Evolutionary conservation across 106 monocot species (phyloP).

Genomic region (Dioscorea alata): DNA sequence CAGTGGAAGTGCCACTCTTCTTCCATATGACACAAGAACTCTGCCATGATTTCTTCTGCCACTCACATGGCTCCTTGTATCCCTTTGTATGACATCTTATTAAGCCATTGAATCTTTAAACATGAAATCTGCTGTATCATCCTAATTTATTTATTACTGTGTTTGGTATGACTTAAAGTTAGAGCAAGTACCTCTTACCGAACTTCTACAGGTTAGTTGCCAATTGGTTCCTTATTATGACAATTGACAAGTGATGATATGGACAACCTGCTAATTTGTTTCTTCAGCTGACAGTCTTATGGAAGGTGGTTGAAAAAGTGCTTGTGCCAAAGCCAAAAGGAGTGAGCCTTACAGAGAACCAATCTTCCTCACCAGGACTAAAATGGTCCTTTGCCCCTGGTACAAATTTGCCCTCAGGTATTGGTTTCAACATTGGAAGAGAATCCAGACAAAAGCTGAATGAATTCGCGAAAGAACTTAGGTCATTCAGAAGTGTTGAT

Average conservation of each 20-base stretch:
- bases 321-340: constrained; percentile 54
- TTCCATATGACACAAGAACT: too few species aligned
- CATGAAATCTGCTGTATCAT: not conserved
- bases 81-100: too few species aligned
- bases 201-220: not conserved
- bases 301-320: constrained; percentile 84
- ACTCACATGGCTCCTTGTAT: too few species aligned
- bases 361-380: constrained; percentile 42
- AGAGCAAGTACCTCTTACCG: not conserved
- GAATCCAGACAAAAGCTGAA: constrained; percentile 82
- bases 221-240: not conserved
- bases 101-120: too few species aligned
- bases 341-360: constrained; percentile 13
- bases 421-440: constrained; percentile 51
- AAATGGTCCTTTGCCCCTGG: constrained; percentile 93
- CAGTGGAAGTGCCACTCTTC: too few species aligned
- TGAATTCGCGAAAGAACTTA: constrained; percentile 84
- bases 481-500: constrained; percentile 74
- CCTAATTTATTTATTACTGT: not conserved
- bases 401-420: constrained; percentile 55
- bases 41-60: too few species aligned
- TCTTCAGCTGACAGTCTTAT: constrained; percentile 71
- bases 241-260: not conserved
- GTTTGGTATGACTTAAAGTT: not conserved
- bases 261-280: constrained; percentile 31